Evolutionary conservation across 371 early-diverging fungal species (phyloP), one percentile per base, ranked within the genome.

Genomic region (Mucor circinelloides): DNA sequence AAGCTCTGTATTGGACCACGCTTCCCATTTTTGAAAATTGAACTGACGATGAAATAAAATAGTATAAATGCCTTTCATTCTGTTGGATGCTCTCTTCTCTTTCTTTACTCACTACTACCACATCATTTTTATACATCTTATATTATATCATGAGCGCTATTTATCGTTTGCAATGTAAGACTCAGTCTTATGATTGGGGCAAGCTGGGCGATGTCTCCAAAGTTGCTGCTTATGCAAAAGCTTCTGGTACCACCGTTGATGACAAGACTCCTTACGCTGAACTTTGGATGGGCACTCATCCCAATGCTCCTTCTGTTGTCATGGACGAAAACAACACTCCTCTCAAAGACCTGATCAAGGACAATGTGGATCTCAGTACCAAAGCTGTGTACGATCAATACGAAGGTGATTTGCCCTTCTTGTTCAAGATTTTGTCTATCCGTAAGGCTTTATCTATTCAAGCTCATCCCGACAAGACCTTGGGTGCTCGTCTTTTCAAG

Each of bases 211-310:
- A 75, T 65, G 76, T 75, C 31, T 92, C 93, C 76, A 93, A 91
- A 74, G 99, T 95, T 6, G 95, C 95, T 21, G 80, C 89, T 71
- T 94, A 91, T 64, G 94, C 94, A 2, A 68, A 83, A 27, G 81
- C 84, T 27, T 81, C 85, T 50, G 84, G 88, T 7, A 76, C 77
- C 23, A 76, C 72, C 17, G 64, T 91, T 61, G 91, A 94, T 68
- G 64, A 75, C 12, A 57, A 72, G n/a, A 85, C 76, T 64, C 94
- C 95, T 12, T 98, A 96, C 82, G 94, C 99, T 6, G 99, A 98
- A 93, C 85, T 98, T 17, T 97, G 97, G 99, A 97, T 97, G 97
- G 98, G 98, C 28, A 97, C 97, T 6, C 99, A 99, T 77, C 94
- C 95, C 8, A 97, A 91, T 78, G 97, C 91, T 1, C 97, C 97